Percentiles rank a stretch among this genome's conserved stretches.
Conservation (phyloP, 257 asterid species). For the Haberlea rhodopensis region DNA sequence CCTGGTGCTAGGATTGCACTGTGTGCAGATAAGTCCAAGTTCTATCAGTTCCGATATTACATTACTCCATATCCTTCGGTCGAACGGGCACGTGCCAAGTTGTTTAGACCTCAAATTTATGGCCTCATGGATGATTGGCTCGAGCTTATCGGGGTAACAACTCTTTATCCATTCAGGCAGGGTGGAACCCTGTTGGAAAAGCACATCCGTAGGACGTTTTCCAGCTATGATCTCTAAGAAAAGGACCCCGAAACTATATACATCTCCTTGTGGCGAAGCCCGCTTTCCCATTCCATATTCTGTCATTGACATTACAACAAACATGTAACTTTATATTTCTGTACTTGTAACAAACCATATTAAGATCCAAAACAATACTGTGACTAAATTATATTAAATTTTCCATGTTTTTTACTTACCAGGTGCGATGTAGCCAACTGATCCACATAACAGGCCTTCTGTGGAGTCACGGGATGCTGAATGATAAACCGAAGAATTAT, state of each 20-base stretch:
- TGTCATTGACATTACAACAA: slow-evolving; percentile 9
- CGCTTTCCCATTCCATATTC: slow-evolving; percentile 88
- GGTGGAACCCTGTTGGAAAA: slow-evolving; percentile 61
- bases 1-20: slow-evolving; percentile 56
- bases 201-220: slow-evolving; percentile 64
- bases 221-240: slow-evolving; percentile 66
- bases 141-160: slow-evolving; percentile 58
- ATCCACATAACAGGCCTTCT: slow-evolving; percentile 68
- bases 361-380: background rate
- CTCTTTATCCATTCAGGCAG: slow-evolving; percentile 76
- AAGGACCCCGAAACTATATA: slow-evolving; percentile 67
- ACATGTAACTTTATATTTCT: background rate
- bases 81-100: slow-evolving; percentile 3
- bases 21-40: slow-evolving; percentile 68
- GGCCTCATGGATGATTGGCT: slow-evolving; percentile 48
- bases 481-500: slow-evolving; percentile 27
- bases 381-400: background rate
- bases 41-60: slow-evolving; percentile 59
- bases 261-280: slow-evolving; percentile 81
- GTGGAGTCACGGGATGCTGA: slow-evolving; percentile 60
- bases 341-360: too few relatives aligned
- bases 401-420: slow-evolving; percentile 36
- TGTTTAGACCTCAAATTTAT: slow-evolving; percentile 32
- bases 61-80: slow-evolving; percentile 39
- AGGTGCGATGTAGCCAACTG: slow-evolving; percentile 83